phyloP scores from a whole-genome alignment of 257 asterid genomes.

The Solanum pinnatisectum region DNA sequence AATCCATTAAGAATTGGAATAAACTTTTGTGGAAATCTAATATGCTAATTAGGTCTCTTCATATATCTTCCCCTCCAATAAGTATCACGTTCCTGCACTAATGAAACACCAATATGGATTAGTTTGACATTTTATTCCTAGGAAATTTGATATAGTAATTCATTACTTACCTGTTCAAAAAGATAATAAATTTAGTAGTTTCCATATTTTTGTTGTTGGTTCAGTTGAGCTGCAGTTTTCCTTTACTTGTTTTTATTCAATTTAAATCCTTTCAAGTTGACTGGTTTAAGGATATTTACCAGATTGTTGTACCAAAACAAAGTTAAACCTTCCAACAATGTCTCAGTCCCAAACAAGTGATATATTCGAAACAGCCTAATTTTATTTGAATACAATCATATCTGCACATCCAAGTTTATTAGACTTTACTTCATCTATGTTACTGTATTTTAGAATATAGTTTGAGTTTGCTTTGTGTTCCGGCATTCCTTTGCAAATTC shows the following conservation, averaged over 20 bases:
- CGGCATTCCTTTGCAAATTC: neutral
- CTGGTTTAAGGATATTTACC: neutral
- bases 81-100: neutral
- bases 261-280: neutral
- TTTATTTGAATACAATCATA: neutral
- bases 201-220: neutral
- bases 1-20: neutral
- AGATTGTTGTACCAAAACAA: neutral
- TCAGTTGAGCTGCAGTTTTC: neutral
- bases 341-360: neutral
- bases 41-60: neutral
- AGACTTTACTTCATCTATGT: neutral
- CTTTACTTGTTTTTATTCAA: neutral
- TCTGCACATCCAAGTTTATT: neutral
- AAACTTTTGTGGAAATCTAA: neutral
- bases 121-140: neutral
- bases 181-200: neutral
- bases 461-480: neutral
- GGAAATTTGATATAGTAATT: neutral
- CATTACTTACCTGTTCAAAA: neutral
- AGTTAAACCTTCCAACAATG: neutral
- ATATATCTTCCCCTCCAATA: neutral
- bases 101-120: neutral
- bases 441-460: neutral
- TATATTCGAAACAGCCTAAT: neutral